phyloP scores from a whole-genome alignment of 2,329 filamentous ascomycete species.

The Beauveria brongniartii region DNA sequence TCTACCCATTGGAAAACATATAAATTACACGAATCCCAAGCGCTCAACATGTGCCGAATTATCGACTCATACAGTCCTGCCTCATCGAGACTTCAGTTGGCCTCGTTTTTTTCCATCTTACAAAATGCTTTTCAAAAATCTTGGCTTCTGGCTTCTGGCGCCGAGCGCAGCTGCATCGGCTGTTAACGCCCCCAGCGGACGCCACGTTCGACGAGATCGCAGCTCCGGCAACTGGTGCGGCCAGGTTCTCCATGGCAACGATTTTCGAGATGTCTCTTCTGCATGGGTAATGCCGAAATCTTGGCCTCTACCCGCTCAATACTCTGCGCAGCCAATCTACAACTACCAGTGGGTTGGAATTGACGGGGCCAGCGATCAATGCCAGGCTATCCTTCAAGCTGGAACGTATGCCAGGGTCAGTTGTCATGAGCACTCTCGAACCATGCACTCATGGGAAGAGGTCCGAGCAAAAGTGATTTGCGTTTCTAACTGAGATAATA shows the following conservation, averaged over 20 bases:
- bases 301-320: not conserved
- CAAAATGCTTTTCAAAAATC: too few relatives aligned
- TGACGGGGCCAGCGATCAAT: not conserved
- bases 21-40: too few relatives aligned
- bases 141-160: not conserved
- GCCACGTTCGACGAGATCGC: not conserved
- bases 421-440: not conserved
- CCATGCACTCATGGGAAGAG: too few relatives aligned
- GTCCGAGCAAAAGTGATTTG: too few relatives aligned
- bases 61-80: too few relatives aligned
- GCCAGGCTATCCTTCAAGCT: not conserved
- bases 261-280: not conserved
- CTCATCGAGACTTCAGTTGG: too few relatives aligned
- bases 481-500: too few relatives aligned
- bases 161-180: not conserved
- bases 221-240: not conserved
- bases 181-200: too few relatives aligned
- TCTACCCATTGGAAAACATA: too few relatives aligned
- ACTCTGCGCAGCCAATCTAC: not conserved
- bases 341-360: not conserved
- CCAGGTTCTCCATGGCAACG: not conserved
- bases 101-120: too few relatives aligned
- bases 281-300: not conserved
- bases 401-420: not conserved
- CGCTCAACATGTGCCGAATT: too few relatives aligned